These are phyloP conservation scores for Beverwykella pulmonaria DNA, from an alignment of 495 filamentous ascomycete species.

Conservation along the genomic window DNA sequence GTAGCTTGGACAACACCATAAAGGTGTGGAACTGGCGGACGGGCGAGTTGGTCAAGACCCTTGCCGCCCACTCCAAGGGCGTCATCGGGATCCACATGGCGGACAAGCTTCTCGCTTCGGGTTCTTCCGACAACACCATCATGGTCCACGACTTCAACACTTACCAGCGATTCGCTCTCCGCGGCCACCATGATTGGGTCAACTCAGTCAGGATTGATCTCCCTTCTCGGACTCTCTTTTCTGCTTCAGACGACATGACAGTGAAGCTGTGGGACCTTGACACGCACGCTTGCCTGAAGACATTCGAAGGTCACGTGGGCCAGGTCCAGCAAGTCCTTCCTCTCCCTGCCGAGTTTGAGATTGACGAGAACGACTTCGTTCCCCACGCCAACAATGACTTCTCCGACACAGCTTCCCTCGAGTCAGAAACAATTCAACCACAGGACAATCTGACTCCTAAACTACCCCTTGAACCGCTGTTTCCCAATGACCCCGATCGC, in stretches of 20 bases:
- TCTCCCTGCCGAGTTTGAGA: constrained; percentile 81
- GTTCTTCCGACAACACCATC: constrained; percentile 84
- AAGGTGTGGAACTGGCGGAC: constrained; percentile 97
- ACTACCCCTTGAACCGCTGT: constrained; percentile 39
- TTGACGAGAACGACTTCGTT: constrained; percentile 65
- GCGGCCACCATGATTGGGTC: constrained; percentile 90
- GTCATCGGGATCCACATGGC: constrained; percentile 88
- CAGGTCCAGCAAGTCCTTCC: constrained; percentile 89
- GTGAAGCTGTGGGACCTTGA: constrained; percentile 94
- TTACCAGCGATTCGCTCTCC: constrained; percentile 73
- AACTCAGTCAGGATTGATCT: constrained; percentile 87
- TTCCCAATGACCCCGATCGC: constrained; percentile 59
- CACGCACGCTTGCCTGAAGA: constrained; percentile 71
- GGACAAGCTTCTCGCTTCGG: constrained; percentile 77
- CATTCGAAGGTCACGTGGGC: constrained; percentile 86
- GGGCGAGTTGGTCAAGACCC: constrained; percentile 80
- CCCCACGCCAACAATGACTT: constrained; percentile 44
- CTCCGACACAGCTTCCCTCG: constrained; percentile 28
- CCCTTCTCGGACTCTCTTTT: constrained; percentile 79
- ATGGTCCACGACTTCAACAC: constrained; percentile 92
- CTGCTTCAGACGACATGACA: constrained; percentile 91
- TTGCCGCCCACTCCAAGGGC: constrained; percentile 75
- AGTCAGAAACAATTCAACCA: constrained; percentile 9
- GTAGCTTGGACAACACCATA: constrained; percentile 76
- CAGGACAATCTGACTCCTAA: neutral